Conservation (phyloP, 495 filamentous ascomycete genomes). For the Hyaloscypha variabilis region DNA sequence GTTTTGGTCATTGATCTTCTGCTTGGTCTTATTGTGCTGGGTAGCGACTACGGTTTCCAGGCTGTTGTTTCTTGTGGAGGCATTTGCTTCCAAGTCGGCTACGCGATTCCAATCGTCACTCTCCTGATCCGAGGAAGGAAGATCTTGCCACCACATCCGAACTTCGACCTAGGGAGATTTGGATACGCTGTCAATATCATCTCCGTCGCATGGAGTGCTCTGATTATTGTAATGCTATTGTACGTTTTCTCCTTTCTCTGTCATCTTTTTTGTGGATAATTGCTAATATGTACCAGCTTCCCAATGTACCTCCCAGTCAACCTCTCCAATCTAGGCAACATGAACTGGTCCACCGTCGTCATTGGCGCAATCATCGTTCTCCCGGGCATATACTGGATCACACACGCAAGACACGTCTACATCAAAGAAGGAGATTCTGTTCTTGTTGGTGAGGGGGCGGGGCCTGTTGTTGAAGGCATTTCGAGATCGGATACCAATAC, state of each 20-base stretch:
- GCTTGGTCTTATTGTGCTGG: conserved; percentile 4
- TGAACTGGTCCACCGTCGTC: conserved; percentile 1
- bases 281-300: neutral
- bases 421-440: neutral
- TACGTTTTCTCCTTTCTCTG: too few relatives aligned
- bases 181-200: conserved; percentile 9
- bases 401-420: neutral
- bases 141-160: neutral
- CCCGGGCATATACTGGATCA: neutral
- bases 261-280: too few relatives aligned
- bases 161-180: conserved; percentile 6
- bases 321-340: neutral
- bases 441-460: neutral
- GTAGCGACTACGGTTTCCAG: neutral
- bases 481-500: too few relatives aligned
- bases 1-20: conserved; percentile 1
- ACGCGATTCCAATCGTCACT: neutral
- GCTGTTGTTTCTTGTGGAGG: neutral
- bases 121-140: neutral
- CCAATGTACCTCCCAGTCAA: conserved; percentile 9
- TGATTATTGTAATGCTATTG: neutral
- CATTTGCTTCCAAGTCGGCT: neutral
- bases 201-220: neutral
- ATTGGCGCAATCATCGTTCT: conserved; percentile 1
- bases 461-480: too few relatives aligned